phyloP scores from a whole-genome alignment of 768 basidiomycete species.

The Sporobolomyces phaffii region DNA sequence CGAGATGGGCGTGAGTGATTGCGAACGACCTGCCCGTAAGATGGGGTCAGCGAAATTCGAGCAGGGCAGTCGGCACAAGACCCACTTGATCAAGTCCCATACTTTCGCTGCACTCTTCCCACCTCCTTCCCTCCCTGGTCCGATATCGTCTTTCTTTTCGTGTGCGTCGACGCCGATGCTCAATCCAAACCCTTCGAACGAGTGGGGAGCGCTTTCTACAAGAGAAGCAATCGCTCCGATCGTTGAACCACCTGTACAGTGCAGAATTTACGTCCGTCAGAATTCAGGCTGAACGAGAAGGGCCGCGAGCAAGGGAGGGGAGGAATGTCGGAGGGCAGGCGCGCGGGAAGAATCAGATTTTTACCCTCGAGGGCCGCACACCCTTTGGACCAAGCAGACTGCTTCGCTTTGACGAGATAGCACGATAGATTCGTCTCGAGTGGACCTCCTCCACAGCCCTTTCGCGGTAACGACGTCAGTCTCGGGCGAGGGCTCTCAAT shows the following conservation, averaged over 20 bases:
- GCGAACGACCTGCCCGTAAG: constrained; percentile 61
- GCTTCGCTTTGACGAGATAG: constrained; percentile 75
- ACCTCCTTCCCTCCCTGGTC: constrained; percentile 5
- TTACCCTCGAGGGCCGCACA: constrained; percentile 73
- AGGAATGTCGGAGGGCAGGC: no score
- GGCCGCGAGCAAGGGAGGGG: no score
- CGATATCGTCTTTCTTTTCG: not conserved
- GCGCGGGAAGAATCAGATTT: no score
- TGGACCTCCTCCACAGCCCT: constrained; percentile 78
- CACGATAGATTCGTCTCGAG: constrained; percentile 81
- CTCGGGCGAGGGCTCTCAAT: not conserved
- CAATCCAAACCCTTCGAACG: constrained; percentile 20
- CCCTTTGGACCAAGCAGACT: constrained; percentile 68
- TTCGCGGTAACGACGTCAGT: not conserved
- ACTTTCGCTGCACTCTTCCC: constrained; percentile 50
- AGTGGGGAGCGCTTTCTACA: constrained; percentile 54
- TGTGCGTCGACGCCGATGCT: constrained; percentile 13
- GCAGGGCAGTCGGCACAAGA: no score
- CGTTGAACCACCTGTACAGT: constrained; percentile 66
- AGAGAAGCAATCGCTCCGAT: constrained; percentile 68
- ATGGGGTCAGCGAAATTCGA: no score
- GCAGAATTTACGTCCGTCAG: no score
- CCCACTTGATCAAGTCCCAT: constrained; percentile 45
- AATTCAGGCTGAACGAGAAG: no score
- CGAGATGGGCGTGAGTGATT: constrained; percentile 82